A percentile compares a stretch with the other conserved stretches of the same genome.
Evolutionary conservation across 371 early-diverging fungal species (phyloP).

Genomic region (Choanephora cucurbitarum): DNA sequence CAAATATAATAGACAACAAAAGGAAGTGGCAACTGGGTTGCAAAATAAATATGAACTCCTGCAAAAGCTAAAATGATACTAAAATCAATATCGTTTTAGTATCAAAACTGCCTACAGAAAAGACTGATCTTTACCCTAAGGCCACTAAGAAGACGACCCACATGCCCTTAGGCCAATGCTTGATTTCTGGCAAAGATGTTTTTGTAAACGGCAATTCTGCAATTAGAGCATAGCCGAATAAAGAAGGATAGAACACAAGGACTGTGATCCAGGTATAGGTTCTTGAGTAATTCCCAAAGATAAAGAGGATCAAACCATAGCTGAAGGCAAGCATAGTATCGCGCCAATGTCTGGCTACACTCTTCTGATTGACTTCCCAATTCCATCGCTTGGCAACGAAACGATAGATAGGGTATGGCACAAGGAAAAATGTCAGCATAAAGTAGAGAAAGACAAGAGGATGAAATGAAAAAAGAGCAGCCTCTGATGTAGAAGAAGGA

Average conservation of each 20-base stretch:
- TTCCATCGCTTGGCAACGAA: slow-evolving; percentile 57
- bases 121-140: slow-evolving; percentile 47
- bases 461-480: slow-evolving; percentile 51
- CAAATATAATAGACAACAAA: slow-evolving; percentile 63
- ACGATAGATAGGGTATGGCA: slow-evolving; percentile 61
- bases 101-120: no score
- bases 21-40: slow-evolving; percentile 28
- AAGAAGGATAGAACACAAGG: slow-evolving; percentile 71
- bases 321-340: slow-evolving; percentile 59
- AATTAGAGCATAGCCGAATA: slow-evolving; percentile 66
- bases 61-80: slow-evolving; percentile 60
- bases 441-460: slow-evolving; percentile 57
- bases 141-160: slow-evolving; percentile 68
- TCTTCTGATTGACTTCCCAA: slow-evolving; percentile 69
- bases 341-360: slow-evolving; percentile 66
- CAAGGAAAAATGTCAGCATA: slow-evolving; percentile 54
- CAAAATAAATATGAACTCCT: slow-evolving; percentile 62
- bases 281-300: slow-evolving; percentile 80
- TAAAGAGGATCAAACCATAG: slow-evolving; percentile 72
- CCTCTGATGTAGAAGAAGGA: slow-evolving; percentile 16
- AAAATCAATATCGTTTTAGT: no score
- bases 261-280: slow-evolving; percentile 76
- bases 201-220: slow-evolving; percentile 76
- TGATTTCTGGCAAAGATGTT: slow-evolving; percentile 69
- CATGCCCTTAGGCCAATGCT: slow-evolving; percentile 70